Conservation (phyloP, 805 yeast genomes). For the Blastobotrys chiropterorum region DNA sequence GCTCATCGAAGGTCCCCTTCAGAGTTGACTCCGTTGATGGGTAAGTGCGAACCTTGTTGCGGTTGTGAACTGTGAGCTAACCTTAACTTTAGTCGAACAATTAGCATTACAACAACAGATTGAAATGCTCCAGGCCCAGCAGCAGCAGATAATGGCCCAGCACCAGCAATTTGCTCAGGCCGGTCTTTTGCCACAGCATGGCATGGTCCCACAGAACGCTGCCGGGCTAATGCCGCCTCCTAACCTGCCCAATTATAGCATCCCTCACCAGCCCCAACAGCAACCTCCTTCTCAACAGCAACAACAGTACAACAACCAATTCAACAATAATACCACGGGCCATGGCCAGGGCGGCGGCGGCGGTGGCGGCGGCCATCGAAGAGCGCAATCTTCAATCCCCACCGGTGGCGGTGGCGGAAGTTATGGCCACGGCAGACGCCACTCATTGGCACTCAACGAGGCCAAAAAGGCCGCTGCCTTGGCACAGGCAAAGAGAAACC, state of each 20-base stretch:
- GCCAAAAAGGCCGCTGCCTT: conserved; percentile 97
- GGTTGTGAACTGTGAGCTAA: conserved; percentile 7
- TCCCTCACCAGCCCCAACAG: background rate
- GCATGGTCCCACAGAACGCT: conserved; percentile 6
- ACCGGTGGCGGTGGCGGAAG: conserved; percentile 3
- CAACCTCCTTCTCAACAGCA: conserved; percentile 7
- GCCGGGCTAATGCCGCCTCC: conserved; percentile 18
- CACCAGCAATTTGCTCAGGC: conserved; percentile 42
- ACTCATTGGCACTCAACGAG: conserved; percentile 83
- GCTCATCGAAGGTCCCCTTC: conserved; percentile 98
- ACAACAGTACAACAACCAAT: conserved; percentile 6
- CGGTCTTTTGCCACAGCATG: conserved; percentile 22
- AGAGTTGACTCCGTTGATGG: conserved; percentile 87
- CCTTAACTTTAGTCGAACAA: conserved; percentile 47
- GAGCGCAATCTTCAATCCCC: conserved; percentile 30
- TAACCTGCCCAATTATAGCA: background rate
- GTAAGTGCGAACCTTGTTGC: conserved; percentile 35
- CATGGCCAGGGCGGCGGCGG: conserved; percentile 15
- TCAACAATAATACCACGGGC: conserved; percentile 15
- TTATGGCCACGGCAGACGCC: conserved; percentile 81
- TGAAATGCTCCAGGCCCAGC: conserved; percentile 88
- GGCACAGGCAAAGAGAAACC: conserved; percentile 57
- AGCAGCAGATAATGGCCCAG: conserved; percentile 73
- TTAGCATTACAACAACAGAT: conserved; percentile 78
- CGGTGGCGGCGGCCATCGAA: conserved; percentile 25